A percentile compares a stretch with the other conserved stretches of the same genome.
Conservation (phyloP, 495 filamentous ascomycete species). For the Massariosphaeria phaeospora region DNA sequence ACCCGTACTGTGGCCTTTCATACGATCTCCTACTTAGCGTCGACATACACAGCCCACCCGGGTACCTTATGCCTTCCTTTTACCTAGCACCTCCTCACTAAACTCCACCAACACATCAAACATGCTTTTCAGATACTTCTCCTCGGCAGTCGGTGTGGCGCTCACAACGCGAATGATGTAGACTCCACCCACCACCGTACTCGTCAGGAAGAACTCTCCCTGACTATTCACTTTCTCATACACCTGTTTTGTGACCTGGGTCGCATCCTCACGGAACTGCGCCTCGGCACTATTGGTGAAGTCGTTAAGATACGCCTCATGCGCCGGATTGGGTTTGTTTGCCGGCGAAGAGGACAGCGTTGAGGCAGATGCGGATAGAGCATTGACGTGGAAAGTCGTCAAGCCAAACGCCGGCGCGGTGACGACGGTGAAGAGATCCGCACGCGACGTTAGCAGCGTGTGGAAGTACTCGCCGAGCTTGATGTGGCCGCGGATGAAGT, state of each 20-base stretch:
- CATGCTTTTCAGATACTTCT: constrained; percentile 64
- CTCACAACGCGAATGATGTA: constrained; percentile 81
- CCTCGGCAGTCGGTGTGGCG: constrained; percentile 61
- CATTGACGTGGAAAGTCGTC: constrained; percentile 65
- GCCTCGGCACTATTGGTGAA: constrained; percentile 35
- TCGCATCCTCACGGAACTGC: constrained; percentile 49
- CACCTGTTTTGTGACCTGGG: constrained; percentile 68
- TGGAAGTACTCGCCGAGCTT: constrained; percentile 65
- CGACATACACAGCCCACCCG: too few species aligned
- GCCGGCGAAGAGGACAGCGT: neutral
- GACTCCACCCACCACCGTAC: constrained; percentile 65
- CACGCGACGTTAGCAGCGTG: constrained; percentile 50
- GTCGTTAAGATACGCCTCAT: constrained; percentile 34
- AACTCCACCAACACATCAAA: constrained; percentile 73
- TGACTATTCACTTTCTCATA: constrained; percentile 71
- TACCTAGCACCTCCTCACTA: constrained; percentile 51
- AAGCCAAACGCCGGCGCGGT: constrained; percentile 72
- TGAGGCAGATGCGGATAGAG: constrained; percentile 6
- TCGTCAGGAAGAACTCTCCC: constrained; percentile 81
- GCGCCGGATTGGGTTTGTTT: constrained; percentile 29
- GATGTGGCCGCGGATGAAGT: constrained; percentile 63
- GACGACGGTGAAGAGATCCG: constrained; percentile 74
- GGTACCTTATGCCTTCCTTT: neutral
- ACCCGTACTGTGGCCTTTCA: too few species aligned
- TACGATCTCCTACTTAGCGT: too few species aligned